These are phyloP conservation scores for Aspergillus terreus DNA, from an alignment of 2,329 filamentous ascomycete genomes.

Conservation along the genomic window DNA sequence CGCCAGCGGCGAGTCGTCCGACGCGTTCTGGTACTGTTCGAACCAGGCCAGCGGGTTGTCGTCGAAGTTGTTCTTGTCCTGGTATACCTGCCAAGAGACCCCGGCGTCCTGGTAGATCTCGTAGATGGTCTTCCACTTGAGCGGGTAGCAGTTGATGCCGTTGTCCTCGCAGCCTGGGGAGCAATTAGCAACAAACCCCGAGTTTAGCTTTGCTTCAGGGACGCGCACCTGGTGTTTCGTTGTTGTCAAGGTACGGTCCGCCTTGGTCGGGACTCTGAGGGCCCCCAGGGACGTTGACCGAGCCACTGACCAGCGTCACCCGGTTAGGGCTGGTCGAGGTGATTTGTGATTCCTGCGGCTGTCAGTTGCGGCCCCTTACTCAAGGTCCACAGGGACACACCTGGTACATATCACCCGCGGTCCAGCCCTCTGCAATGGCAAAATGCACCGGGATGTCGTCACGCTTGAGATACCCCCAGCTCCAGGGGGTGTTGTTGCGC, in stretches of 20 bases:
- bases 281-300: constrained; percentile 49
- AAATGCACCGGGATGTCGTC: constrained; percentile 54
- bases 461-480: constrained; percentile 51
- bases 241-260: constrained; percentile 50
- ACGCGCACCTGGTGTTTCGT: constrained; percentile 44
- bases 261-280: constrained; percentile 43
- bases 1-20: constrained; percentile 39
- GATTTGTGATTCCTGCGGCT: constrained; percentile 44
- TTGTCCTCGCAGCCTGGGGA: constrained; percentile 40
- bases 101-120: constrained; percentile 49
- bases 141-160: constrained; percentile 50
- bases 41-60: constrained; percentile 56
- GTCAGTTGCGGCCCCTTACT: background rate
- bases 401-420: constrained; percentile 56
- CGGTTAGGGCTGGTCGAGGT: constrained; percentile 54
- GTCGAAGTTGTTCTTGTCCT: constrained; percentile 51
- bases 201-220: background rate
- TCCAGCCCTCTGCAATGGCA: constrained; percentile 53
- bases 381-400: constrained; percentile 12
- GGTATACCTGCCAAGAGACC: constrained; percentile 51
- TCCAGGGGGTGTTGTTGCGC: constrained; percentile 51
- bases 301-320: constrained; percentile 50
- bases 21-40: constrained; percentile 48
- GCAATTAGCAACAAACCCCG: background rate
- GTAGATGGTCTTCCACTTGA: constrained; percentile 52